Evolutionary conservation across 2,329 filamentous ascomycete species (phyloP).

Genomic region (Fusarium aywerte): DNA sequence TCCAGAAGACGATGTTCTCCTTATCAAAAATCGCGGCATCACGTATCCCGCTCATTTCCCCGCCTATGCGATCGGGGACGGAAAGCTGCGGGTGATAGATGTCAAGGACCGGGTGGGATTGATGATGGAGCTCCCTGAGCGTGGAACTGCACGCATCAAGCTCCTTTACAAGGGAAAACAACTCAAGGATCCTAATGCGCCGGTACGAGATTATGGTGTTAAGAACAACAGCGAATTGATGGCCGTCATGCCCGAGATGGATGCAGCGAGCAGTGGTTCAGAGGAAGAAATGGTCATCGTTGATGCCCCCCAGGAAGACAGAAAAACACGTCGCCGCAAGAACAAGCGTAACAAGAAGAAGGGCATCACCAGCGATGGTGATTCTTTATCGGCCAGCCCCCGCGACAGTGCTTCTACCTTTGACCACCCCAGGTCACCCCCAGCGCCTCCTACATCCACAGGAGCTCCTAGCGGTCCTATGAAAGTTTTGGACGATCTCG

Average conservation of each 20-base stretch:
- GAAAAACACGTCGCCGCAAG: slow-evolving; percentile 54
- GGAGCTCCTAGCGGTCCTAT: slow-evolving; percentile 51
- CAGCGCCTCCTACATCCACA: slow-evolving; percentile 35
- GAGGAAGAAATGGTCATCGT: slow-evolving; percentile 59
- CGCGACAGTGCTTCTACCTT: slow-evolving; percentile 57
- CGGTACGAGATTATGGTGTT: slow-evolving; percentile 69
- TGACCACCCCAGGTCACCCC: slow-evolving; percentile 45
- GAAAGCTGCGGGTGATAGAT: slow-evolving; percentile 73
- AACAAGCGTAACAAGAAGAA: slow-evolving; percentile 55
- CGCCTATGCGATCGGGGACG: slow-evolving; percentile 78
- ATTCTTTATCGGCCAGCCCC: slow-evolving; percentile 55
- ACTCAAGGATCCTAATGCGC: slow-evolving; percentile 70
- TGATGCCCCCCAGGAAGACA: slow-evolving; percentile 53
- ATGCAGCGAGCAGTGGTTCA: slow-evolving; percentile 52
- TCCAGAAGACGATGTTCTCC: slow-evolving; percentile 74
- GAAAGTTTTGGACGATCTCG: slow-evolving; percentile 74
- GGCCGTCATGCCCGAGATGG: slow-evolving; percentile 56
- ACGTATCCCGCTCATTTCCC: slow-evolving; percentile 78
- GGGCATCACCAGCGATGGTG: slow-evolving; percentile 49
- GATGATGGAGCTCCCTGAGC: slow-evolving; percentile 70
- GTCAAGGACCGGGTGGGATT: slow-evolving; percentile 74
- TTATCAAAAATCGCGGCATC: slow-evolving; percentile 74
- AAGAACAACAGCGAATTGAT: slow-evolving; percentile 71
- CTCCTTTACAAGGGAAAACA: slow-evolving; percentile 79
- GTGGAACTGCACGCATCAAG: slow-evolving; percentile 65